Base-by-base conservation (phyloP, 83 land plant species). In the Picea mariana region DNA sequence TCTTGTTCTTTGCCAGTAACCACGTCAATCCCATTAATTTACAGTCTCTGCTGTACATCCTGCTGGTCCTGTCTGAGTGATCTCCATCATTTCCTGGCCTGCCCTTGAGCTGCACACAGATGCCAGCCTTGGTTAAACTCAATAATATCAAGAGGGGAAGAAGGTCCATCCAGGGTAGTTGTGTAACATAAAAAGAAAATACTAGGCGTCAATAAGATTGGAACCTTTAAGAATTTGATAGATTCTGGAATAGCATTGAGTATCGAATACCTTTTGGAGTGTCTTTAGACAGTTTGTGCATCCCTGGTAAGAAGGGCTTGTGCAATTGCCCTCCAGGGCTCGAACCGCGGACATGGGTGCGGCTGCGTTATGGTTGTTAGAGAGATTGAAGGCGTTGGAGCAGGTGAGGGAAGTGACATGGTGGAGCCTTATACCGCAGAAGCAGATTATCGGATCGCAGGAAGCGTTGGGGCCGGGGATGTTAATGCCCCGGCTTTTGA, bases 1-100 rank as follows among this genome's bases (percentile, higher is more conserved):
- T 91, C 81, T 90, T 91, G 93, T 95, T 95, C 42, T 86, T 80
- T 15, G 91, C 91, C 60, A 95, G 85, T 59, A 95, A 85, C 98
- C 96, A 95, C 34, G 96, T 93, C 77, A 95, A 83, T 26, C 96
- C 98, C 93, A 92, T 92, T 24, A 95, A 85, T 83, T 91, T 87
- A 87, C 97, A 95, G 86, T 95, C 96, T 77, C 86, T 78, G 81
- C 80, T 85, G 77, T 85, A 79, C 90, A 89, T 89, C 80, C 79
- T 83, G 67, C 83, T 85, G 17, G 80, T 83, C 76, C 95, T 79
- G 6, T 90, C 88, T 21, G 67, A 63, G 4, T 21, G 24, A 8
- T 34, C 62, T 81, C 79, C 86, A 5, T 72, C 47, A 17, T 21
- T 59, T 11, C 75, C 78, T 21, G 59, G 60, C 60, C 60, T n/a